Evolutionary conservation across 495 filamentous ascomycete genomes (phyloP).

Genomic region (Hypoxylon crocopeplum): DNA sequence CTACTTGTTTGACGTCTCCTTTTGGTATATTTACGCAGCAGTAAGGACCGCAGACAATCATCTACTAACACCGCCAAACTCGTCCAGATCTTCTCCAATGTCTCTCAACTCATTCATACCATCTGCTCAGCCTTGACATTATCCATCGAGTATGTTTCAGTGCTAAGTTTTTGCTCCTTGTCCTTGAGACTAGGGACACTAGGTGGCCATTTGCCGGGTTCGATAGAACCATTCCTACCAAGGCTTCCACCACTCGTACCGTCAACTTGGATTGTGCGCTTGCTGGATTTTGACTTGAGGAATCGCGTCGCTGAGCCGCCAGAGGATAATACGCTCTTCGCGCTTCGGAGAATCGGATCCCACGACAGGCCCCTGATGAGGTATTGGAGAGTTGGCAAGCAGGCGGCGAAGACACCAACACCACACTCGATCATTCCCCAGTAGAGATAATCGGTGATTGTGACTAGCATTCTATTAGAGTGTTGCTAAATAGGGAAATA

Average conservation of each 20-base stretch:
- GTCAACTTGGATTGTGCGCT: background rate
- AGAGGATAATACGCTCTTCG: background rate
- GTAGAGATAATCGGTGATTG: slow-evolving; percentile 16
- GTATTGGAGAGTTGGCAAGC: slow-evolving; percentile 4
- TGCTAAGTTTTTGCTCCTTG: too few species aligned
- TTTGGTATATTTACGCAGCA: too few species aligned
- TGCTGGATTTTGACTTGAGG: slow-evolving; percentile 1
- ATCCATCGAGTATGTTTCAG: too few species aligned
- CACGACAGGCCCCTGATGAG: background rate
- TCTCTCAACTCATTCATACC: too few species aligned
- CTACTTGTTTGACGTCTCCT: too few species aligned
- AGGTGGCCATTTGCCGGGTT: too few species aligned
- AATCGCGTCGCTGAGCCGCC: background rate
- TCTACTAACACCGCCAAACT: too few species aligned
- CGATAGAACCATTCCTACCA: too few species aligned
- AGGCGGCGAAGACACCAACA: slow-evolving; percentile 10
- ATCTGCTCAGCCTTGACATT: too few species aligned
- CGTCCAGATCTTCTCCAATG: too few species aligned
- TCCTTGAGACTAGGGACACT: too few species aligned
- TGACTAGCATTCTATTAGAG: background rate
- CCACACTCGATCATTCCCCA: slow-evolving; percentile 30
- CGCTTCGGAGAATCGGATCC: background rate
- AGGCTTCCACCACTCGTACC: background rate
- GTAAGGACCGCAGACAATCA: too few species aligned
- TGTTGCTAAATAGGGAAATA: background rate